Percentiles rank a stretch among this genome's conserved stretches.
phyloP scores from a whole-genome alignment of 768 basidiomycete species.

The Suillus lakei region DNA sequence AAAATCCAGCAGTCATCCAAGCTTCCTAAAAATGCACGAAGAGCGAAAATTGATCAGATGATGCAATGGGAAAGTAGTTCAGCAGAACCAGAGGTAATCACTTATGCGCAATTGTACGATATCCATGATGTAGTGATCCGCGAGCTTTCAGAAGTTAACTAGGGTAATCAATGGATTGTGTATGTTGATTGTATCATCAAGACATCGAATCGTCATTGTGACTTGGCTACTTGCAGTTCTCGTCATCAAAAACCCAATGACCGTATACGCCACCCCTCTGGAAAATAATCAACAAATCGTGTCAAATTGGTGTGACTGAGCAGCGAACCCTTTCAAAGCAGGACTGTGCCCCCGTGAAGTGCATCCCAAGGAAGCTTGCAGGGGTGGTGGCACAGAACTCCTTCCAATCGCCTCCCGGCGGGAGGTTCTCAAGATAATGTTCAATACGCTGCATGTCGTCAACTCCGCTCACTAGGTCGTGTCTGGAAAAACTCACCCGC shows the following conservation, averaged over 20 bases:
- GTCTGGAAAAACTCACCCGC: constrained; percentile 2
- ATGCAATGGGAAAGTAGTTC: no score
- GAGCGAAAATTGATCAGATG: no score
- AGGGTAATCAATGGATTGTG: no score
- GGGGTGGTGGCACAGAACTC: constrained; percentile 40
- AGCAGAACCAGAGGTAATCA: no score
- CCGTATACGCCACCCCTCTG: constrained; percentile 27
- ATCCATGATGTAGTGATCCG: no score
- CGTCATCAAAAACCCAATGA: constrained; percentile 30
- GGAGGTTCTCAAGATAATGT: constrained; percentile 34
- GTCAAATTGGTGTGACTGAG: neutral
- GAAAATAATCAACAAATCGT: constrained; percentile 1
- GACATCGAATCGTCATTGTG: neutral
- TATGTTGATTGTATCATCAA: no score
- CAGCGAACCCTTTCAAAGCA: constrained; percentile 27
- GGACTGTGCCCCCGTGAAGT: constrained; percentile 27
- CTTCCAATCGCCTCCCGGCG: constrained; percentile 31
- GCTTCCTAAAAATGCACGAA: no score
- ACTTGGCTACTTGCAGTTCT: constrained; percentile 14
- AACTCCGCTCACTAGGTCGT: neutral
- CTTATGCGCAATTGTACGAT: no score
- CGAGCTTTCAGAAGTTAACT: no score
- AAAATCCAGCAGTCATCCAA: no score
- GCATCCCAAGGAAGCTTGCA: constrained; percentile 26
- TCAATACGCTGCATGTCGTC: constrained; percentile 29